Conservation (phyloP, 2,329 filamentous ascomycete genomes). For the Nemania bipapillata region DNA sequence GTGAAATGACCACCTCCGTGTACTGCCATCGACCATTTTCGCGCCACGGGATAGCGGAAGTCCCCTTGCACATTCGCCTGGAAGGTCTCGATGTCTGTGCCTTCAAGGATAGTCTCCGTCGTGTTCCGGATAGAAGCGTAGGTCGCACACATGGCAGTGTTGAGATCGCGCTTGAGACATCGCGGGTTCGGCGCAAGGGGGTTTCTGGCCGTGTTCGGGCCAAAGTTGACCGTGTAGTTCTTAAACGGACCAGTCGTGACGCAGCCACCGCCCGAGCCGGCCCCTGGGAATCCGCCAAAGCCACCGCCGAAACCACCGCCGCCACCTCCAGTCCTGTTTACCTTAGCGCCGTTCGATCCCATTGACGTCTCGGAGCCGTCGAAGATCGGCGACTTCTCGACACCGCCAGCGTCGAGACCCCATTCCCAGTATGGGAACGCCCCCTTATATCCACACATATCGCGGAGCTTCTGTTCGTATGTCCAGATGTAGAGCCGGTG, state of each 20-base stretch:
- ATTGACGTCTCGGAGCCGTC: conserved; percentile 59
- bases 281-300: conserved; percentile 49
- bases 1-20: conserved; percentile 54
- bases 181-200: conserved; percentile 56
- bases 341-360: conserved; percentile 57
- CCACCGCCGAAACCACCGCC: conserved; percentile 7
- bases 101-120: conserved; percentile 53
- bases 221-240: conserved; percentile 56
- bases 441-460: conserved; percentile 53
- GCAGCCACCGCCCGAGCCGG: conserved; percentile 65
- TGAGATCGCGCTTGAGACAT: conserved; percentile 58
- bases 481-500: conserved; percentile 53
- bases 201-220: conserved; percentile 50
- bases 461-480: conserved; percentile 52
- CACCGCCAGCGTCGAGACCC: conserved; percentile 53
- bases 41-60: conserved; percentile 46
- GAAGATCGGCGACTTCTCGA: conserved; percentile 57
- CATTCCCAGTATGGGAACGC: conserved; percentile 51
- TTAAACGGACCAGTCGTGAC: conserved; percentile 59
- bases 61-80: conserved; percentile 57
- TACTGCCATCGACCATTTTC: conserved; percentile 46
- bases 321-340: conserved; percentile 43
- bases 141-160: conserved; percentile 48
- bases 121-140: conserved; percentile 51
- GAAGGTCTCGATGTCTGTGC: conserved; percentile 54